Percentiles rank a stretch among this genome's conserved stretches.
Conservation (phyloP, 1,284 basidiomycete genomes). For the Cutaneotrichosporon sp. region DNA sequence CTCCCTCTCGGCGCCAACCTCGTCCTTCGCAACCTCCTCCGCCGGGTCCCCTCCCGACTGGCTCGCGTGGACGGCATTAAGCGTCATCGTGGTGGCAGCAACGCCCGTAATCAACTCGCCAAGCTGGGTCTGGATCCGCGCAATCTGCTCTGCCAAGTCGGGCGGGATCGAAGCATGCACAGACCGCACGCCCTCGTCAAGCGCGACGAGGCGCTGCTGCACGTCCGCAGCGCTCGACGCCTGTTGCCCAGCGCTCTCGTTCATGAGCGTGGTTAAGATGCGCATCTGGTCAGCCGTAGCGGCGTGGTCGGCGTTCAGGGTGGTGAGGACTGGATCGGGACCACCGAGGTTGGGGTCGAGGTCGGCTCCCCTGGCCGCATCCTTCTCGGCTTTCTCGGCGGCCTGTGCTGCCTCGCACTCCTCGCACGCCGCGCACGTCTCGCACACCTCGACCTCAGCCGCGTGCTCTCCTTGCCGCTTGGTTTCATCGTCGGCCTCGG, state of each 20-base stretch:
- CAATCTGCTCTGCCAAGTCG: background rate
- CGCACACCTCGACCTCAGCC: background rate
- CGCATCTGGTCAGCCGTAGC: background rate
- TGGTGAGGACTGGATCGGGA: background rate
- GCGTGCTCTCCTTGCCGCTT: background rate
- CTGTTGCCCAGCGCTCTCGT: background rate
- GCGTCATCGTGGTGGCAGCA: background rate
- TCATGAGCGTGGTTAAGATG: background rate
- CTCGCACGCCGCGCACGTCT: too few relatives aligned
- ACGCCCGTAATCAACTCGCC: background rate
- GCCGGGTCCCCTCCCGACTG: too few relatives aligned
- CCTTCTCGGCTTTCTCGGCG: background rate
- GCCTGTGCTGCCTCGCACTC: background rate
- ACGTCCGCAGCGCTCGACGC: background rate
- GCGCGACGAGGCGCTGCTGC: constrained; percentile 13
- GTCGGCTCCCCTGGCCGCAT: background rate
- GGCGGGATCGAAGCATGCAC: constrained; percentile 7
- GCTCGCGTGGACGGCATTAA: background rate
- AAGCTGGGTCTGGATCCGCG: background rate
- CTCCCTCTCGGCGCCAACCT: background rate
- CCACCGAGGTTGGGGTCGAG: background rate
- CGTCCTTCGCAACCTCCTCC: background rate
- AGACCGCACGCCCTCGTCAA: constrained; percentile 2
- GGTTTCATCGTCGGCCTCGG: background rate
- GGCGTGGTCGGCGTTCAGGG: background rate